Evolutionary conservation across 495 filamentous ascomycete genomes (phyloP).

Genomic region (Trichoderma asperelloides): DNA sequence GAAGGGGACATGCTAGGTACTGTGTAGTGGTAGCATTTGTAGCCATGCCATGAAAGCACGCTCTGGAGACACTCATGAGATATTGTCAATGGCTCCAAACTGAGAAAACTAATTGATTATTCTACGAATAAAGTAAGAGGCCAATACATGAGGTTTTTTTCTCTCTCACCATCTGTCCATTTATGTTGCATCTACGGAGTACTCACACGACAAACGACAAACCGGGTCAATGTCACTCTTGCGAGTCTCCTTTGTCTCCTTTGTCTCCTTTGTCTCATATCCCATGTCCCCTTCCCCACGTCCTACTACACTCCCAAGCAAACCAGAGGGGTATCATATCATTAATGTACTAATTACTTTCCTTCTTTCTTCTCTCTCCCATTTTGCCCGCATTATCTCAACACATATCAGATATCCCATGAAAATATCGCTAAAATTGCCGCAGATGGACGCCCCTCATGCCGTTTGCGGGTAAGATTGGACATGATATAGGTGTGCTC

Average conservation of each 20-base stretch:
- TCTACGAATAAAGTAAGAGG: background rate
- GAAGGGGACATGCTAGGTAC: too few relatives aligned
- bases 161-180: background rate
- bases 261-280: too few relatives aligned
- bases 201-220: background rate
- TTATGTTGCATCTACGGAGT: background rate
- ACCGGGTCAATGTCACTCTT: background rate
- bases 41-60: too few relatives aligned
- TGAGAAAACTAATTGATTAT: too few relatives aligned
- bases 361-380: background rate
- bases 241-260: too few relatives aligned
- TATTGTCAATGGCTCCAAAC: too few relatives aligned
- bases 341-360: background rate
- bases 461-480: background rate
- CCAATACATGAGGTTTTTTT: background rate
- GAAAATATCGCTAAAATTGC: background rate
- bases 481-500: background rate
- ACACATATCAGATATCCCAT: background rate
- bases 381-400: background rate
- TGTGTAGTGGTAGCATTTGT: too few relatives aligned
- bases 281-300: background rate
- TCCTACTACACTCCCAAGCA: background rate
- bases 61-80: too few relatives aligned
- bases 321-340: constrained; percentile 6
- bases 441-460: background rate